Conservation (phyloP, 2,329 filamentous ascomycete genomes). For the Colletotrichum sojae region DNA sequence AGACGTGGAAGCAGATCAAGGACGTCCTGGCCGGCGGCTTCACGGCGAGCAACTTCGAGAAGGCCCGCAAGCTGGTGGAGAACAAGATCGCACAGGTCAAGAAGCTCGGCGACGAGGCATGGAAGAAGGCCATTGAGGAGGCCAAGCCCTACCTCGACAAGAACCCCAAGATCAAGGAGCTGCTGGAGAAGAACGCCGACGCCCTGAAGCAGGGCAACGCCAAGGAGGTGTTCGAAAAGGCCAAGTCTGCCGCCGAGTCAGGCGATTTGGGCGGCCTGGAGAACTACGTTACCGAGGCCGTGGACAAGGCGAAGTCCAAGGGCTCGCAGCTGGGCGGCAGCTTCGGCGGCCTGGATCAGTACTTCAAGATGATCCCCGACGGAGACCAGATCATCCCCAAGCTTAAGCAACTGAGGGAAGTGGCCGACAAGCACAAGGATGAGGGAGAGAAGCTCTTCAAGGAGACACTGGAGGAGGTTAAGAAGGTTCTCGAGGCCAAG, state of each 20-base stretch:
- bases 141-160: constrained; percentile 81
- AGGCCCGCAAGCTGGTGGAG: constrained; percentile 74
- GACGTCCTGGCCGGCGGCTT: constrained; percentile 75
- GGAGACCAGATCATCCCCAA: constrained; percentile 76
- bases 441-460: constrained; percentile 79
- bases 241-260: constrained; percentile 72
- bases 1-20: constrained; percentile 77
- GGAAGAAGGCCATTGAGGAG: constrained; percentile 79
- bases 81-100: constrained; percentile 78
- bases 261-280: constrained; percentile 73
- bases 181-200: constrained; percentile 79
- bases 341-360: constrained; percentile 69
- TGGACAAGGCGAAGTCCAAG: constrained; percentile 69
- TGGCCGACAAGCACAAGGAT: constrained; percentile 76
- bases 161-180: constrained; percentile 80
- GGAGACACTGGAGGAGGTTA: constrained; percentile 77
- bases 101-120: constrained; percentile 79
- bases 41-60: constrained; percentile 64
- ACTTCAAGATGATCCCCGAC: constrained; percentile 75
- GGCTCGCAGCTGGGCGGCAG: constrained; percentile 54
- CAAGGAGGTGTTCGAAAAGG: constrained; percentile 73
- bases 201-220: constrained; percentile 77
- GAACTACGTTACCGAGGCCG: constrained; percentile 70
- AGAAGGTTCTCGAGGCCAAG: constrained; percentile 74
- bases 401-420: constrained; percentile 73